Evolutionary conservation across 2,329 filamentous ascomycete genomes (phyloP), one percentile per base, ranked within the genome.

Genomic region (Epicoccum nigrum): DNA sequence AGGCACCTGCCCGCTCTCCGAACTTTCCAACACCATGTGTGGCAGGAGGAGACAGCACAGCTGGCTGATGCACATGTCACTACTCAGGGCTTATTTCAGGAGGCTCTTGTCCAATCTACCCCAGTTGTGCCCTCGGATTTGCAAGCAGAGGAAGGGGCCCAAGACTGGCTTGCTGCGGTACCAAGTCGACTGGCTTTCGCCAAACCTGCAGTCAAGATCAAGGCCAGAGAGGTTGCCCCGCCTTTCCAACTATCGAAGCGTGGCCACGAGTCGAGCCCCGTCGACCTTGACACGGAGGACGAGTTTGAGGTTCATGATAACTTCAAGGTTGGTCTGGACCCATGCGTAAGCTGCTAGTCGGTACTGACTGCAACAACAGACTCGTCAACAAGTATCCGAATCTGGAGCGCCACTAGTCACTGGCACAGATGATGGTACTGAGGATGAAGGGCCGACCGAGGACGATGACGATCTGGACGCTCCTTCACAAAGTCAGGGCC

Each of bases 1-100:
- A 77, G 73, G 57, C 72, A 81, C 56, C 76, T 87, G 28, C 79
- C 78, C 62, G 84, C 83, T 0, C 71, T 85, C 33, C 77, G 75
- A 5, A 69, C 71, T 8, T 86, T 86, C 55, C 75, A 84, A 51
- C 74, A 80, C 56, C 58, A 70, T 16, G 53, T 59, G 3, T 85
- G 82, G 80, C 65, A 53, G 38, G 40, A 60, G 19, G 61, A 65
- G 8, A 71, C 68, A 1, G 60, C 47, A 11, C 58, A 65, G 33
- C 45, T 70, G 52, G 42, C 49, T 3, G 57, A 68, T 27, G 48
- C 52, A 8, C 41, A 64, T 17, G 43, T 70, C 15, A 70, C 60
- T 25, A 66, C 67, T 2, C 47, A 71, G n/a, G 65, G 56, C 16
- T 45, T 71, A 38, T 72, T 72, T 49, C 68, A 70, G 40, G 66